These are phyloP conservation scores for Prunus mume DNA, from an alignment of 306 rosid species.

Conservation along the genomic window DNA sequence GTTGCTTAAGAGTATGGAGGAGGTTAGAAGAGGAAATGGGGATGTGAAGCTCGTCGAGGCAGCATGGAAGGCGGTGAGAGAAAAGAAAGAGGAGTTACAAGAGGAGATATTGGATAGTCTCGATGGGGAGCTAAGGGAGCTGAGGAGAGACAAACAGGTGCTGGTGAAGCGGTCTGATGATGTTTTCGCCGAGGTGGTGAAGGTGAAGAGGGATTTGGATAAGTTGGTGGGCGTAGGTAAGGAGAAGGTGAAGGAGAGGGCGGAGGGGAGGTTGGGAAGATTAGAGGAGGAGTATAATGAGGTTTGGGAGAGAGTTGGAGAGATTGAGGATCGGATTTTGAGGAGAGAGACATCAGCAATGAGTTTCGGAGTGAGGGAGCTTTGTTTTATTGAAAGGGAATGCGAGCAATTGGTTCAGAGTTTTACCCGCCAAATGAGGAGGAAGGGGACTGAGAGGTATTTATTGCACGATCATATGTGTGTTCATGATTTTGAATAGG, in stretches of 20 bases:
- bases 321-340: slow-evolving; percentile 53
- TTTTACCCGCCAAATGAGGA: slow-evolving; percentile 51
- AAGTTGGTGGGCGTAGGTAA: slow-evolving; percentile 27
- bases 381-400: slow-evolving; percentile 77
- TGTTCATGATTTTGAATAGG: slow-evolving; percentile 9
- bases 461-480: slow-evolving; percentile 20
- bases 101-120: slow-evolving; percentile 46
- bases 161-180: slow-evolving; percentile 40
- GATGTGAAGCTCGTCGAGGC: slow-evolving; percentile 35
- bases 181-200: slow-evolving; percentile 41
- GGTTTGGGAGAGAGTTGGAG: slow-evolving; percentile 52
- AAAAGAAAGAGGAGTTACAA: slow-evolving; percentile 51
- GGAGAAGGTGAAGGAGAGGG: slow-evolving; percentile 37
- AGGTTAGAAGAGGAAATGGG: slow-evolving; percentile 51
- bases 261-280: slow-evolving; percentile 46
- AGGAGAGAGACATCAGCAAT: slow-evolving; percentile 65
- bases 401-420: slow-evolving; percentile 67
- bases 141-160: slow-evolving; percentile 41
- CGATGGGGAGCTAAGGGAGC: slow-evolving; percentile 39
- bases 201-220: slow-evolving; percentile 39
- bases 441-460: slow-evolving; percentile 60
- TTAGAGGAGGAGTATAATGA: slow-evolving; percentile 58
- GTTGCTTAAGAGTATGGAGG: slow-evolving; percentile 49
- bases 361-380: slow-evolving; percentile 77
- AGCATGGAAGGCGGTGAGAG: slow-evolving; percentile 54